A percentile compares a stretch with the other conserved stretches of the same genome.
These are phyloP conservation scores for Teratosphaeria nubilosa DNA, from an alignment of 2,329 filamentous ascomycete species.

Conservation along the genomic window DNA sequence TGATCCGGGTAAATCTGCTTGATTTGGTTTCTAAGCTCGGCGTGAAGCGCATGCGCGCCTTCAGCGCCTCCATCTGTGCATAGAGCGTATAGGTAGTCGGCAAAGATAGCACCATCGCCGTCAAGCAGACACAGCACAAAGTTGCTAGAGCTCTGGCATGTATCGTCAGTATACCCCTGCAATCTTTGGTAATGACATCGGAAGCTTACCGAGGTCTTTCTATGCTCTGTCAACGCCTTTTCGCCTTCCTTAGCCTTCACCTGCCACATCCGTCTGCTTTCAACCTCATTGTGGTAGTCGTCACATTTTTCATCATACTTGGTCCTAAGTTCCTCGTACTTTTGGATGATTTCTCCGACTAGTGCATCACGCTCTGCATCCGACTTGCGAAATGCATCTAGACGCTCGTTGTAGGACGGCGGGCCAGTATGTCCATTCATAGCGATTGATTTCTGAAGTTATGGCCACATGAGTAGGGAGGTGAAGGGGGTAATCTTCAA, in stretches of 20 bases:
- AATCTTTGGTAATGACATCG: background rate
- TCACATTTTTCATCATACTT: constrained; percentile 24
- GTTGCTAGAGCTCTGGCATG: constrained; percentile 24
- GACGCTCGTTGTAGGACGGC: constrained; percentile 11
- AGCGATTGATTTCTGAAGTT: background rate
- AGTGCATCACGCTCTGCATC: constrained; percentile 24
- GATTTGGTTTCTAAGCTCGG: constrained; percentile 34
- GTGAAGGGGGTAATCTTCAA: background rate
- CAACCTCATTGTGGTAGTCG: constrained; percentile 28
- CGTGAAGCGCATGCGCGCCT: constrained; percentile 34
- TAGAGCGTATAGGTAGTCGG: constrained; percentile 32
- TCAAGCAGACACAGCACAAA: constrained; percentile 40
- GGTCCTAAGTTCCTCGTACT: constrained; percentile 24
- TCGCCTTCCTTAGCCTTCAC: constrained; percentile 15
- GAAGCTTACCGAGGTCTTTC: constrained; percentile 16
- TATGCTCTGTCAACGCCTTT: constrained; percentile 12
- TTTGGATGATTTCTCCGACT: constrained; percentile 21
- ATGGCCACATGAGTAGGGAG: background rate
- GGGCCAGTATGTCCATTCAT: constrained; percentile 13
- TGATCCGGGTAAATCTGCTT: constrained; percentile 29
- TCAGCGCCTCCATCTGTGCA: constrained; percentile 37
- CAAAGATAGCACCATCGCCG: constrained; percentile 40
- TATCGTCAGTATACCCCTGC: background rate
- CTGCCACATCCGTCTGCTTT: constrained; percentile 27
- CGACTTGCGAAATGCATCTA: constrained; percentile 24